Evolutionary conservation across 257 asterid species (phyloP).

Genomic region (Voacanga thouarsii): DNA sequence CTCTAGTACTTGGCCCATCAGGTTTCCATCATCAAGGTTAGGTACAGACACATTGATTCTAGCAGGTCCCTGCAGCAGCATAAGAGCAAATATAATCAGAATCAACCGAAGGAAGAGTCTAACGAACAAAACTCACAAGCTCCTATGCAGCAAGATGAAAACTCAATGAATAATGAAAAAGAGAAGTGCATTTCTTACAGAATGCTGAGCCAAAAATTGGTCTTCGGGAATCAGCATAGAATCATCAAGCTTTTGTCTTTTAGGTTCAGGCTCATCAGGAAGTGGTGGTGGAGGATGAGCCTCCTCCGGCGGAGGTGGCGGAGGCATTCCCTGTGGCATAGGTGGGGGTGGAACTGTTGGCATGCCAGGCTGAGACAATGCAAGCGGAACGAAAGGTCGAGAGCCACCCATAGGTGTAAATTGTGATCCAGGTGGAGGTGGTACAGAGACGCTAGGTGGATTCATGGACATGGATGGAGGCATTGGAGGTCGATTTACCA

Average conservation of each 20-base stretch:
- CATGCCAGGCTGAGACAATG: slow-evolving; percentile 75
- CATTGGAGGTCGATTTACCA: slow-evolving; percentile 71
- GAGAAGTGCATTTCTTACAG: slow-evolving; percentile 35
- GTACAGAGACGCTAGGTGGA: slow-evolving; percentile 46
- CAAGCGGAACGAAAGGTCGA: slow-evolving; percentile 46
- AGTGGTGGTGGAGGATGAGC: slow-evolving; percentile 78
- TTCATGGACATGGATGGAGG: slow-evolving; percentile 45
- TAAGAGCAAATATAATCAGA: slow-evolving; percentile 13
- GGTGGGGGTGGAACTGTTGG: slow-evolving; percentile 73
- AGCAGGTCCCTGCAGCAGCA: slow-evolving; percentile 68
- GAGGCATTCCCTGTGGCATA: slow-evolving; percentile 76
- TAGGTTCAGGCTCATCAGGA: slow-evolving; percentile 95
- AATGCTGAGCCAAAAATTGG: slow-evolving; percentile 71
- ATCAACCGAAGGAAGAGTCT: background rate
- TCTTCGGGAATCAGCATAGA: slow-evolving; percentile 81
- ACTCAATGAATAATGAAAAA: slow-evolving; percentile 3
- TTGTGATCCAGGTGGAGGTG: slow-evolving; percentile 87
- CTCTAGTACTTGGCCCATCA: slow-evolving; percentile 85
- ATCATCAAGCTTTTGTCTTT: slow-evolving; percentile 89
- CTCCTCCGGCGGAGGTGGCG: slow-evolving; percentile 87
- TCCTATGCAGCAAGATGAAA: background rate
- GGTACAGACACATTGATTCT: slow-evolving; percentile 70
- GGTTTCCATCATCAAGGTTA: slow-evolving; percentile 82
- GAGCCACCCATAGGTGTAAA: slow-evolving; percentile 63
- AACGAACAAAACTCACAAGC: background rate